These are phyloP conservation scores for Sonneratia alba DNA, from an alignment of 345 rosid species.

Conservation along the genomic window DNA sequence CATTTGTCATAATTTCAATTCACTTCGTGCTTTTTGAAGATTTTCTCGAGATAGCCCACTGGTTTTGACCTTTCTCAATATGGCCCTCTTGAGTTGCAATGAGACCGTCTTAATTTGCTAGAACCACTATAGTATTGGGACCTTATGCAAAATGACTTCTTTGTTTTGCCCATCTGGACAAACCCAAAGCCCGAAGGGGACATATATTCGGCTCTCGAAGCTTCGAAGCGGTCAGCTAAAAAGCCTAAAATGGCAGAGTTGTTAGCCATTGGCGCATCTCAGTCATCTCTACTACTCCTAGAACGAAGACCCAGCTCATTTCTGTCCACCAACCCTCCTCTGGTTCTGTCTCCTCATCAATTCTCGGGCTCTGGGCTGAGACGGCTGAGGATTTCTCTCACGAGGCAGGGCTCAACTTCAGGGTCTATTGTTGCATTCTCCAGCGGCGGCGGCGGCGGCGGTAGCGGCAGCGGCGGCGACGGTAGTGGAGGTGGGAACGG, in stretches of 20 bases:
- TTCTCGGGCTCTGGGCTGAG: constrained; percentile 2
- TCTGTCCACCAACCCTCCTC: not conserved
- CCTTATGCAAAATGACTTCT: not conserved
- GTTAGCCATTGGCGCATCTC: not conserved
- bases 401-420: not conserved
- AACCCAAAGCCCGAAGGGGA: not conserved
- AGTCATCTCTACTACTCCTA: not conserved
- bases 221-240: not conserved
- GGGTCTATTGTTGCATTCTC: not conserved
- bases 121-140: not conserved
- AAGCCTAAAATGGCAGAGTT: not conserved
- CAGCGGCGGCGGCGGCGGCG: constrained; percentile 5
- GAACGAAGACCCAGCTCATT: not conserved
- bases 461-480: constrained; percentile 3
- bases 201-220: not conserved
- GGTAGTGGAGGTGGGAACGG: constrained; percentile 12
- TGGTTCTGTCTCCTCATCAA: not conserved
- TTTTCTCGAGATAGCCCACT: too few species aligned
- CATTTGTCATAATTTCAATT: too few species aligned
- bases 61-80: too few species aligned
- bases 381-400: not conserved
- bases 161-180: not conserved
- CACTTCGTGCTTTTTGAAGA: too few species aligned
- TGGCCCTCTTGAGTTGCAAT: too few species aligned
- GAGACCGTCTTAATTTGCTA: not conserved